Conservation (phyloP, 2,329 filamentous ascomycete species). For the Pleoardoris graminearum region DNA sequence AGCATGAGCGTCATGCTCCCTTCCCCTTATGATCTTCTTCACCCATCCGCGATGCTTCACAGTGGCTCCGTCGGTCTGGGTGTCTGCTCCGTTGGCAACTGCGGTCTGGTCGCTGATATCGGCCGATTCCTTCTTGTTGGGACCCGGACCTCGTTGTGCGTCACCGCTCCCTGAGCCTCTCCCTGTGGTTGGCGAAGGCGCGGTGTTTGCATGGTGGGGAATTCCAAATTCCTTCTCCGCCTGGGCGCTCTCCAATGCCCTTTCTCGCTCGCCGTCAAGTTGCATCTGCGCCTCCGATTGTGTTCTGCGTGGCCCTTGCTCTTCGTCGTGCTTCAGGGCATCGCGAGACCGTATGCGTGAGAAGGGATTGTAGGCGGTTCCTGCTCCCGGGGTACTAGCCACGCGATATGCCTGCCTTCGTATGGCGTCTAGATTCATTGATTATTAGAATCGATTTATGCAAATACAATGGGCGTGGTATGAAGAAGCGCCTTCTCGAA, state of each 20-base stretch:
- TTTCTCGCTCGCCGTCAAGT: conserved; percentile 31
- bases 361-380: conserved; percentile 42
- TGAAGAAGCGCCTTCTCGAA: neutral
- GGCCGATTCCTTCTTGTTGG: conserved; percentile 20
- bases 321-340: conserved; percentile 28
- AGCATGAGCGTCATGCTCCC: conserved; percentile 22
- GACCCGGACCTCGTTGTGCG: conserved; percentile 10
- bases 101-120: conserved; percentile 31
- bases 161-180: conserved; percentile 13
- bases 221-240: conserved; percentile 34
- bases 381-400: conserved; percentile 32
- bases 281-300: conserved; percentile 30
- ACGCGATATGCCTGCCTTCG: conserved; percentile 42
- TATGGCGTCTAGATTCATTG: conserved; percentile 33
- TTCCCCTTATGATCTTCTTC: conserved; percentile 38
- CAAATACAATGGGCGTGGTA: neutral
- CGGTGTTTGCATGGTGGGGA: conserved; percentile 36
- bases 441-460: conserved; percentile 5
- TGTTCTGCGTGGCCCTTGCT: conserved; percentile 30
- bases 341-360: conserved; percentile 34
- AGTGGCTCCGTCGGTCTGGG: conserved; percentile 13
- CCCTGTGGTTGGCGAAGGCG: conserved; percentile 30
- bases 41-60: conserved; percentile 33
- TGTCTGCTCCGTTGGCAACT: conserved; percentile 8
- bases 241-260: conserved; percentile 27